phyloP scores from a whole-genome alignment of 2,329 filamentous ascomycete species.

The Trichoderma pleuroti region DNA sequence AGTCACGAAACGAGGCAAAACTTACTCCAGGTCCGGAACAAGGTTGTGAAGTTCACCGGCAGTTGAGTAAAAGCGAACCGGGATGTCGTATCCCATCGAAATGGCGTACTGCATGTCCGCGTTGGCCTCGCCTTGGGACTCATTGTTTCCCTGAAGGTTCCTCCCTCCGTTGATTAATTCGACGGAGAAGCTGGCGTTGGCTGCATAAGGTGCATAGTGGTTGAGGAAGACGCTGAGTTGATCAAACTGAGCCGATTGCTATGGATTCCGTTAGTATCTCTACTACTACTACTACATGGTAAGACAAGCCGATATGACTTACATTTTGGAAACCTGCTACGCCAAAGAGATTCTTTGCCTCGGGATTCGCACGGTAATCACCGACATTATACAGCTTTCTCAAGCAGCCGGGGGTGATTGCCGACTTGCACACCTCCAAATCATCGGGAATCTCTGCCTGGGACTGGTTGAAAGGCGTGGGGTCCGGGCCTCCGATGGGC shows the following conservation, averaged over 20 bases:
- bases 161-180: slow-evolving; percentile 55
- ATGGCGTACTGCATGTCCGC: slow-evolving; percentile 38
- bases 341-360: slow-evolving; percentile 61
- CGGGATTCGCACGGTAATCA: slow-evolving; percentile 50
- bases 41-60: slow-evolving; percentile 33
- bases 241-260: slow-evolving; percentile 49
- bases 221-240: slow-evolving; percentile 57
- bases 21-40: slow-evolving; percentile 36
- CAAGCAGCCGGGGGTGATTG: slow-evolving; percentile 44
- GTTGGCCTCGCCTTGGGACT: slow-evolving; percentile 35
- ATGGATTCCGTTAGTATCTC: background rate
- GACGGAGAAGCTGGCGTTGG: slow-evolving; percentile 54
- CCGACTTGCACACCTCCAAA: slow-evolving; percentile 33
- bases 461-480: background rate
- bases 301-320: slow-evolving; percentile 8
- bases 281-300: background rate
- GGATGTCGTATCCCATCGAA: slow-evolving; percentile 33
- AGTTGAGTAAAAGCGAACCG: slow-evolving; percentile 33
- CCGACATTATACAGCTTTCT: slow-evolving; percentile 44
- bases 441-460: background rate
- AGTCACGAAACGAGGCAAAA: background rate
- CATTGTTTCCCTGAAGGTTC: slow-evolving; percentile 42
- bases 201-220: slow-evolving; percentile 49
- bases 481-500: background rate
- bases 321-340: slow-evolving; percentile 48